A percentile compares a stretch with the other conserved stretches of the same genome.
phyloP scores from a whole-genome alignment of 2,329 filamentous ascomycete genomes.

The Tolypocladium ophioglossoides region DNA sequence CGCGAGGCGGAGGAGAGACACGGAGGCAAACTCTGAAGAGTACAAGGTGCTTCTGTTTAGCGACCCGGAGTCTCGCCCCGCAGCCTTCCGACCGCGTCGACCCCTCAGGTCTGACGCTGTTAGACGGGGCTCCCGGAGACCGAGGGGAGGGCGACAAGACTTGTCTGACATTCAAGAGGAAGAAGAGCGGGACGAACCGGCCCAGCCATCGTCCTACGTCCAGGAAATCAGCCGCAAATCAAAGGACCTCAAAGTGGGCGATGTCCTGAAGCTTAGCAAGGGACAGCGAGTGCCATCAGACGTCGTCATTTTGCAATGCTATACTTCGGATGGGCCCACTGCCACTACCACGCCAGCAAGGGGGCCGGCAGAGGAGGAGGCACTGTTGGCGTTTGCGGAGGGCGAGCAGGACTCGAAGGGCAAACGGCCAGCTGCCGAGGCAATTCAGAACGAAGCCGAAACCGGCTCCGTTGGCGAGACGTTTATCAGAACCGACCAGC shows the following conservation, averaged over 20 bases:
- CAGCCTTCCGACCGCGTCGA: slow-evolving; percentile 25
- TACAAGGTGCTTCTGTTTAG: slow-evolving; percentile 71
- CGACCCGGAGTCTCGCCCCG: slow-evolving; percentile 33
- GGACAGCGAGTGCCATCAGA: slow-evolving; percentile 92
- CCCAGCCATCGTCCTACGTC: slow-evolving; percentile 37
- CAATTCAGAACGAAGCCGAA: slow-evolving; percentile 16
- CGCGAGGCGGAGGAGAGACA: slow-evolving; percentile 71
- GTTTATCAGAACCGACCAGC: slow-evolving; percentile 93
- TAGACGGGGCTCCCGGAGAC: slow-evolving; percentile 19
- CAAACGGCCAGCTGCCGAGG: slow-evolving; percentile 21
- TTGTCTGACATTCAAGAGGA: slow-evolving; percentile 62
- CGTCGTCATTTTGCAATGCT: slow-evolving; percentile 83
- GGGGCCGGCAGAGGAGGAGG: slow-evolving; percentile 26
- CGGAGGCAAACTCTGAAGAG: slow-evolving; percentile 86
- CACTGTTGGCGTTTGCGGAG: slow-evolving; percentile 30
- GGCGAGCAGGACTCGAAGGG: slow-evolving; percentile 21
- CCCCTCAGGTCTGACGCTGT: slow-evolving; percentile 32
- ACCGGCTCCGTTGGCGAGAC: slow-evolving; percentile 63
- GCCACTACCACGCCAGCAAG: slow-evolving; percentile 15
- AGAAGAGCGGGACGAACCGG: slow-evolving; percentile 36
- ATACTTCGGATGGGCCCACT: slow-evolving; percentile 41
- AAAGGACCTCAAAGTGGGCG: slow-evolving; percentile 82
- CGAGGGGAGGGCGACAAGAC: slow-evolving; percentile 19
- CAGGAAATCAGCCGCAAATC: slow-evolving; percentile 71
- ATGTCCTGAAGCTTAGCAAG: slow-evolving; percentile 86